Base-by-base conservation (phyloP, 169 alveolate species). In the Cryptosporidium canis region DNA sequence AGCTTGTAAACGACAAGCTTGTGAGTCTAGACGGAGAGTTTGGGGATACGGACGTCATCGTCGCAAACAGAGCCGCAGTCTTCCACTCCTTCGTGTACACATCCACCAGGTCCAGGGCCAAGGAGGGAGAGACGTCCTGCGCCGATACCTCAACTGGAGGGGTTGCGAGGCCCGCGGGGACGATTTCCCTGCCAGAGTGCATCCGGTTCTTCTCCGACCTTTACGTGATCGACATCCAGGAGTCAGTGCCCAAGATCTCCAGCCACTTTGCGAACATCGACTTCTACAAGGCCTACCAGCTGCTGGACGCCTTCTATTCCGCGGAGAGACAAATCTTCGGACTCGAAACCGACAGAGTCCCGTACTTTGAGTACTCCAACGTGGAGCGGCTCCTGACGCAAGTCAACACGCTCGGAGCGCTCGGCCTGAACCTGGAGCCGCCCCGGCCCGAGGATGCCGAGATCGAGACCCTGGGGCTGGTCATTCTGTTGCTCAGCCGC, bases 51-150 rank as follows among this genome's bases (percentile, higher is more conserved):
- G 3, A 2, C 0, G 18, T 53, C 33, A 1, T 1, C 9, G 31
- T 53, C 6, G 84, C 84, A n/a, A 70, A 70, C 67, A 48, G 84
- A 24, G 84, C 84, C 18, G 84, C 84, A 1, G 14, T 31, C 4
- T 70, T 70, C 33, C 53, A 70, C 31, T 48, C 61, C 18, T 70
- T 70, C 1, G 21, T 64, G 6, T 24, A 70, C 16, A 47, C 53
- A 4, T 11, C 84, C 1, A 70, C 84, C 2, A 14, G n/a, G n/a
- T 39, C 51, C 18, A 16, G 53, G 14, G 21, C 29, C 1, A 16
- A 18, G 0, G 24, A 51, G n/a, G 37, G 35, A 21, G 8, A 18
- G n/a, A n/a, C n/a, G n/a, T 51, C 63, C 7, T 51, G 33, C 24
- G 63, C 63, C 0, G 24, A 21, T 51, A 27, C 24, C 24, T 33